phyloP scores from a whole-genome alignment of 2,329 filamentous ascomycete genomes.

The Rhinocladiella mackenziei region DNA sequence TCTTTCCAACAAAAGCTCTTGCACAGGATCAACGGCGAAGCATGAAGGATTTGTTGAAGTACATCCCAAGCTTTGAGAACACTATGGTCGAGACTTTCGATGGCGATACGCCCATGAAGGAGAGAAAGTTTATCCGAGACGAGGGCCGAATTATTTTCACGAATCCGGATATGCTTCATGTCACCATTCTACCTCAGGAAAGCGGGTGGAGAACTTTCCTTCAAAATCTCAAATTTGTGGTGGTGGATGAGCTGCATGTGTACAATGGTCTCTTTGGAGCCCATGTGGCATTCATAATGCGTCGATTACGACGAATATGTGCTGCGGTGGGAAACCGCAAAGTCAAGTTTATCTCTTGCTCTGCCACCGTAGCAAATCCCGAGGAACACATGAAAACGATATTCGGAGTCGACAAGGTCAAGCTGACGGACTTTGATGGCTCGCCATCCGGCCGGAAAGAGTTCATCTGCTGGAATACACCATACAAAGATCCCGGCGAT shows the following conservation, averaged over 20 bases:
- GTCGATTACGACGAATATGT: slow-evolving; percentile 79
- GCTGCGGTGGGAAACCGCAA: slow-evolving; percentile 80
- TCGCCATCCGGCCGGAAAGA: slow-evolving; percentile 91
- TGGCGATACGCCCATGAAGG: slow-evolving; percentile 81
- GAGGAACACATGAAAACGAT: slow-evolving; percentile 86
- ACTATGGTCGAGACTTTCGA: slow-evolving; percentile 89
- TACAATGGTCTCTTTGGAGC: slow-evolving; percentile 94
- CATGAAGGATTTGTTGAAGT: slow-evolving; percentile 76
- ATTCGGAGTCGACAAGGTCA: slow-evolving; percentile 81
- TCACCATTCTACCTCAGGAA: slow-evolving; percentile 90
- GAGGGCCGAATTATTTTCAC: slow-evolving; percentile 92
- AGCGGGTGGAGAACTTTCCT: slow-evolving; percentile 82
- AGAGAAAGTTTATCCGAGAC: slow-evolving; percentile 75
- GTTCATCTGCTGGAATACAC: slow-evolving; percentile 97
- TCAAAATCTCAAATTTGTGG: slow-evolving; percentile 85
- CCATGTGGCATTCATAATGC: slow-evolving; percentile 92
- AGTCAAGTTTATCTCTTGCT: slow-evolving; percentile 91
- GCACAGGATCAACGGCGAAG: slow-evolving; percentile 92
- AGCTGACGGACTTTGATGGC: slow-evolving; percentile 82
- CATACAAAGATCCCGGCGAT: slow-evolving; percentile 83
- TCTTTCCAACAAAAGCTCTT: slow-evolving; percentile 94
- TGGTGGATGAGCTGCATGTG: slow-evolving; percentile 87
- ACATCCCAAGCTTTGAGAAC: slow-evolving; percentile 72
- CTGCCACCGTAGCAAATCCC: slow-evolving; percentile 91
- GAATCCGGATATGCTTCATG: slow-evolving; percentile 95